Conservation (phyloP, 495 filamentous ascomycete species). For the Massariosphaeria phaeospora region DNA sequence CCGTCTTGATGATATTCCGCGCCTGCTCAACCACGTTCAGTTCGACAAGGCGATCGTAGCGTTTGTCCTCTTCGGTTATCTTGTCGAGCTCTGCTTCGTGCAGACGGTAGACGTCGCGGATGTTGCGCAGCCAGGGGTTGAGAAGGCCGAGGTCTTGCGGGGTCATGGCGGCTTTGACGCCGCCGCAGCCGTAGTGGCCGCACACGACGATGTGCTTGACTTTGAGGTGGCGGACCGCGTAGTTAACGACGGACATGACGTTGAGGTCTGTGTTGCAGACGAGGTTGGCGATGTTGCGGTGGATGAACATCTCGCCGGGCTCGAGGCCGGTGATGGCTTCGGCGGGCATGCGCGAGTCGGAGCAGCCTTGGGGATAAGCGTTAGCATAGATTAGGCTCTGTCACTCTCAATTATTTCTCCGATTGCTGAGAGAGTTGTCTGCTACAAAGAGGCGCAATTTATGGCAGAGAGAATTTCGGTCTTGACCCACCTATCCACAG, state of each 20-base stretch:
- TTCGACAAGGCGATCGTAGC: constrained; percentile 55
- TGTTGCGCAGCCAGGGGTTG: constrained; percentile 59
- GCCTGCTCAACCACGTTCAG: constrained; percentile 57
- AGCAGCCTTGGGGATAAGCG: constrained; percentile 42
- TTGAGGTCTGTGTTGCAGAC: constrained; percentile 48
- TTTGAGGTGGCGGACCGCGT: constrained; percentile 54
- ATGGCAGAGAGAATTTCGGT: too few species aligned
- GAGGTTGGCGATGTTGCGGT: constrained; percentile 62
- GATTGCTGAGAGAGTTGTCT: too few species aligned
- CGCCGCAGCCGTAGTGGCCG: constrained; percentile 61
- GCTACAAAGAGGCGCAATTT: too few species aligned
- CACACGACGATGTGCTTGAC: constrained; percentile 63
- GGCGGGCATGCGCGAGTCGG: constrained; percentile 59
- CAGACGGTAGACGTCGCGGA: constrained; percentile 55
- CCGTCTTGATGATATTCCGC: constrained; percentile 56
- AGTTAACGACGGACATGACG: constrained; percentile 58
- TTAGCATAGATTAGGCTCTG: not conserved
- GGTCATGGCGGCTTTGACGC: constrained; percentile 58
- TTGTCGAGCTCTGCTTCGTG: constrained; percentile 54
- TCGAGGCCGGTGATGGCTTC: constrained; percentile 56
- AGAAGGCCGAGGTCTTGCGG: constrained; percentile 54
- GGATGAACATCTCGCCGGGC: constrained; percentile 57
- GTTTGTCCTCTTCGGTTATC: constrained; percentile 44
- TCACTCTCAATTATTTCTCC: too few species aligned
- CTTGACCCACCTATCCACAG: constrained; percentile 51